Evolutionary conservation across 768 basidiomycete genomes (phyloP).

Genomic region (Lactarius deliciosus): DNA sequence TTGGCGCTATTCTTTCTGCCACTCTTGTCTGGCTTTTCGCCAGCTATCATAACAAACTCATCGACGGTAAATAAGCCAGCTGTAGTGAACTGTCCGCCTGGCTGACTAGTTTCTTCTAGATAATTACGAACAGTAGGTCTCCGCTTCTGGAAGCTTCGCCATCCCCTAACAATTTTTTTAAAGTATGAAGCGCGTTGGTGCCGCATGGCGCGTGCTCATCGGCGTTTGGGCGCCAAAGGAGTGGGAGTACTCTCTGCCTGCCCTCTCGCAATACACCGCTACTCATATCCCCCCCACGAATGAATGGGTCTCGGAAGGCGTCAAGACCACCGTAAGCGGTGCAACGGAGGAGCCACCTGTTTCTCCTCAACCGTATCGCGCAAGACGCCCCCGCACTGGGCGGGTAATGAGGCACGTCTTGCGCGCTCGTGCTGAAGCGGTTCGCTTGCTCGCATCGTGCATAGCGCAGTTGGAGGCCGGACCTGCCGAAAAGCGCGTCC

Average conservation of each 20-base stretch:
- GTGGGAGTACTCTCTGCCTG: constrained; percentile 77
- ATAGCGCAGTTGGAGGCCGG: constrained; percentile 59
- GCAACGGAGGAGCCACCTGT: constrained; percentile 26
- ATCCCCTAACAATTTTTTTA: constrained; percentile 20
- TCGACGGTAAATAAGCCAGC: constrained; percentile 65
- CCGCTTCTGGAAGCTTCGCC: constrained; percentile 23
- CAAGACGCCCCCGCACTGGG: constrained; percentile 66
- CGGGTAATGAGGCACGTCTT: constrained; percentile 88
- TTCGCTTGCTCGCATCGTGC: constrained; percentile 69
- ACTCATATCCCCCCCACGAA: constrained; percentile 65
- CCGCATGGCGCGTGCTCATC: constrained; percentile 95
- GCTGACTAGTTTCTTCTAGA: constrained; percentile 39
- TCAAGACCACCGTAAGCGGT: constrained; percentile 34
- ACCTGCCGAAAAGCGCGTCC: constrained; percentile 46
- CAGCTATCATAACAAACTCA: constrained; percentile 80
- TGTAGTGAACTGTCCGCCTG: constrained; percentile 10
- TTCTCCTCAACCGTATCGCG: constrained; percentile 29
- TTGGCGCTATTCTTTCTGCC: constrained; percentile 72
- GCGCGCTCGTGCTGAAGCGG: constrained; percentile 80
- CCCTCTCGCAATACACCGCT: constrained; percentile 70
- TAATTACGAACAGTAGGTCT: constrained; percentile 69
- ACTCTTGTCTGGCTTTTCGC: constrained; percentile 73
- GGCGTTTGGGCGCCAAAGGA: constrained; percentile 88
- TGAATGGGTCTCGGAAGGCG: constrained; percentile 62
- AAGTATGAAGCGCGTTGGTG: constrained; percentile 78